Evolutionary conservation across 345 rosid species (phyloP).

Genomic region (Aquilaria malaccensis): DNA sequence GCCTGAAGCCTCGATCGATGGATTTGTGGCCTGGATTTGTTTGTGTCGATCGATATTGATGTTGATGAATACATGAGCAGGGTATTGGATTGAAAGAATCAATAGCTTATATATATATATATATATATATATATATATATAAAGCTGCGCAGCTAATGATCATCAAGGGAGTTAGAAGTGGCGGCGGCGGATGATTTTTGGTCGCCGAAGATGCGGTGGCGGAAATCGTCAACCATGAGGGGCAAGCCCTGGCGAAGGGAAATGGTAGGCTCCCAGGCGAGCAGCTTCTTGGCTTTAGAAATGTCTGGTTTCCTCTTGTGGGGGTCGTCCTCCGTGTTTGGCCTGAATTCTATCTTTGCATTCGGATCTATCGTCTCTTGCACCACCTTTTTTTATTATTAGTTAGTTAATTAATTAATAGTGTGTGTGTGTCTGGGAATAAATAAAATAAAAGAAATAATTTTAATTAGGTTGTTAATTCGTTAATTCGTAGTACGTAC

Average conservation of each 20-base stretch:
- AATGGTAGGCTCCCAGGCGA: constrained; percentile 71
- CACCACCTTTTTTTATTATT: constrained; percentile 35
- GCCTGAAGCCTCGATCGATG: too few relatives aligned
- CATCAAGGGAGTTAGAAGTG: not conserved
- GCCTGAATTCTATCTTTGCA: constrained; percentile 77
- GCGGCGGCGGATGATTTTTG: constrained; percentile 18
- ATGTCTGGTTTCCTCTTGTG: constrained; percentile 87
- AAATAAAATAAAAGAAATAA: not conserved
- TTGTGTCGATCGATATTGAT: too few relatives aligned
- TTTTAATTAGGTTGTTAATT: too few relatives aligned
- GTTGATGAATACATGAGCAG: not conserved
- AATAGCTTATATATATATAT: not conserved
- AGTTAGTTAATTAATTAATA: not conserved
- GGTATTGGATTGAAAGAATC: not conserved
- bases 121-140: not conserved
- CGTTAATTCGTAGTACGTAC: constrained; percentile 17
- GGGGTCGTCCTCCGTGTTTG: constrained; percentile 86
- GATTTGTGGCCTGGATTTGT: too few relatives aligned
- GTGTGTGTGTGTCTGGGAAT: not conserved
- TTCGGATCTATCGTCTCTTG: constrained; percentile 75
- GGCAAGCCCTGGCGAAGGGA: constrained; percentile 78
- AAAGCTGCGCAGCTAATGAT: too few relatives aligned
- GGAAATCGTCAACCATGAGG: constrained; percentile 70
- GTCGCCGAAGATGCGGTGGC: constrained; percentile 65
- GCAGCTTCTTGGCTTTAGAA: constrained; percentile 66